These are phyloP conservation scores for Pseudoturritis turrita DNA, from an alignment of 345 rosid genomes.

Conservation along the genomic window DNA sequence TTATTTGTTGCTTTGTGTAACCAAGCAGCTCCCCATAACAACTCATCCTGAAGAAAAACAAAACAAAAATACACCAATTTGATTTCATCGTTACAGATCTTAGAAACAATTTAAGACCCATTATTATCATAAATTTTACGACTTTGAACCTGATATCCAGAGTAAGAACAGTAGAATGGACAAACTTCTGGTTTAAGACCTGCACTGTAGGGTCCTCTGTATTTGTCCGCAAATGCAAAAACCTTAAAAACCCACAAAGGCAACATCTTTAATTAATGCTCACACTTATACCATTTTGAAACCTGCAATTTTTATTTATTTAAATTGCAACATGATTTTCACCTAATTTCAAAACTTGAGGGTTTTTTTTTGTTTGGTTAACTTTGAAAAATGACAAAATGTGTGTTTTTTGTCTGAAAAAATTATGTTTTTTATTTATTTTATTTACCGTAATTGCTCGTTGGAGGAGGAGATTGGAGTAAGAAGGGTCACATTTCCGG, in stretches of 20 bases:
- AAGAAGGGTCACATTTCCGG: slow-evolving; percentile 35
- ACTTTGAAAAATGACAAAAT: neutral
- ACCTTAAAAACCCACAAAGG: slow-evolving; percentile 41
- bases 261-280: neutral
- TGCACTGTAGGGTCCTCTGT: slow-evolving; percentile 66
- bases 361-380: neutral
- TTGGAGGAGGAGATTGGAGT: slow-evolving; percentile 46
- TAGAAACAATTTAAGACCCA: neutral
- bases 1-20: slow-evolving; percentile 57
- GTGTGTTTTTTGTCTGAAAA: neutral
- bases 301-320: neutral
- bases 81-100: neutral
- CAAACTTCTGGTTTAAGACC: slow-evolving; percentile 53
- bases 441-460: slow-evolving; percentile 46
- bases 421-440: neutral
- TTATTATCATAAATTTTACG: neutral
- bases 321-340: neutral
- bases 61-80: too few relatives aligned
- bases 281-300: neutral
- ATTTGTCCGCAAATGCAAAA: slow-evolving; percentile 61
- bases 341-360: neutral
- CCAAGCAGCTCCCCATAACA: slow-evolving; percentile 93
- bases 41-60: slow-evolving; percentile 62
- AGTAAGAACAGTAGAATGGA: slow-evolving; percentile 73
- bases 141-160: slow-evolving; percentile 56